These are phyloP conservation scores for Epichloe elymi DNA, from an alignment of 2,329 filamentous ascomycete species.

Conservation along the genomic window DNA sequence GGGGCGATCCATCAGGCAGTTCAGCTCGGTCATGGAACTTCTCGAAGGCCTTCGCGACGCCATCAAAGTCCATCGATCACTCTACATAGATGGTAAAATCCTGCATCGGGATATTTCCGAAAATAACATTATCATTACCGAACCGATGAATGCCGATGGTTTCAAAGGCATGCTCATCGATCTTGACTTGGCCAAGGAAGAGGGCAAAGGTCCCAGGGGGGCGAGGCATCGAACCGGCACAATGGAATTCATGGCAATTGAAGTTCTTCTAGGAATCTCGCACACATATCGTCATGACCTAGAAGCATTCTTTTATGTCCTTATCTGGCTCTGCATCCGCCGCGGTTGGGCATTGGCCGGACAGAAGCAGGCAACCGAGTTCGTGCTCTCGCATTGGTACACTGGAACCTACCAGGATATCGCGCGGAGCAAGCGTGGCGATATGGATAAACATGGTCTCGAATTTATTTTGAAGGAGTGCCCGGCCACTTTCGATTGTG, in stretches of 20 bases:
- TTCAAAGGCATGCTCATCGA: slow-evolving; percentile 6
- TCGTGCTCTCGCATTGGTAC: too few species aligned
- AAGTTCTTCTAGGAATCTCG: neutral
- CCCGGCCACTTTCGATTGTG: neutral
- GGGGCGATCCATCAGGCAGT: slow-evolving; percentile 5
- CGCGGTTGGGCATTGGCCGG: neutral
- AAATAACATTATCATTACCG: slow-evolving; percentile 5
- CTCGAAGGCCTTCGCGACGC: slow-evolving; percentile 5
- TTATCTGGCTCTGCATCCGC: neutral
- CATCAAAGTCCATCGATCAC: slow-evolving; percentile 4
- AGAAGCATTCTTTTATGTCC: neutral
- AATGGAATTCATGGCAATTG: slow-evolving; percentile 2
- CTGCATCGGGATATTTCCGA: slow-evolving; percentile 5
- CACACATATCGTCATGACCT: neutral
- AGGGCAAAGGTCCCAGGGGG: neutral
- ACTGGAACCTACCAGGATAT: too few species aligned
- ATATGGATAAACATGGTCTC: too few species aligned
- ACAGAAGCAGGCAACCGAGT: too few species aligned
- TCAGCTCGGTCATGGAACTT: slow-evolving; percentile 4
- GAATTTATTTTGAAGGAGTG: neutral
- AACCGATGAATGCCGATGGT: too few species aligned
- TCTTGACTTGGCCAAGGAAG: slow-evolving; percentile 6
- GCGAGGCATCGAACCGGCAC: neutral
- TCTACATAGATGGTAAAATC: slow-evolving; percentile 2
- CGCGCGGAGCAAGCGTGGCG: too few species aligned